Percentiles rank a stretch among this genome's conserved stretches.
Evolutionary conservation across 768 basidiomycete species (phyloP).

Genomic region (Boletus coccyginus): DNA sequence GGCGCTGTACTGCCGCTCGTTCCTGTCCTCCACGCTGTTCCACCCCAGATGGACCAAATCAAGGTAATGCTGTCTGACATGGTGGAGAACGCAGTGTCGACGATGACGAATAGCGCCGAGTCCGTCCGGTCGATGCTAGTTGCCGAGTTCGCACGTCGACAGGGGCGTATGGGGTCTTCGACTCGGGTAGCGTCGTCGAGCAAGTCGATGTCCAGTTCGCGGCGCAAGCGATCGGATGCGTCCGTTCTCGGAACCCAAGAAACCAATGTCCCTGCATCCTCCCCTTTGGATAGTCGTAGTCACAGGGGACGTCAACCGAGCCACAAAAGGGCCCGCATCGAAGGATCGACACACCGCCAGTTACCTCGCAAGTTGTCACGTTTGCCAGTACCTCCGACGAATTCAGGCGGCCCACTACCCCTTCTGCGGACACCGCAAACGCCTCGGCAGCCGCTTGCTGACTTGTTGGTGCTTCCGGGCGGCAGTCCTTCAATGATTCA

Average conservation of each 20-base stretch:
- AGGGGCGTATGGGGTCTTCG: background rate
- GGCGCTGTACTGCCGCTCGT: constrained; percentile 55
- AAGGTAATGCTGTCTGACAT: constrained; percentile 17
- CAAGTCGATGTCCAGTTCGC: background rate
- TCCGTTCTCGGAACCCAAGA: background rate
- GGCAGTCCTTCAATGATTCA: background rate
- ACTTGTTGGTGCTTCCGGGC: constrained; percentile 2
- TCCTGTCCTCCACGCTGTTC: constrained; percentile 58
- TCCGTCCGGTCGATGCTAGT: constrained; percentile 10
- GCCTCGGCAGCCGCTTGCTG: constrained; percentile 19
- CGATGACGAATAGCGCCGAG: constrained; percentile 15
- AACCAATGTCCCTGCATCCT: background rate
- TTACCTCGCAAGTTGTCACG: constrained; percentile 12
- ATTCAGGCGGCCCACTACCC: background rate
- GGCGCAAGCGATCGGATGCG: constrained; percentile 1
- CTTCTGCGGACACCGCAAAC: constrained; percentile 12
- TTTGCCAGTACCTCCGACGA: background rate
- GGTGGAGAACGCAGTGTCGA: constrained; percentile 18
- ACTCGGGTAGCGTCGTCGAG: constrained; percentile 5
- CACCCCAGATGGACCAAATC: constrained; percentile 46
- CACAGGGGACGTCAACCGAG: background rate
- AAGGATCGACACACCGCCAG: background rate
- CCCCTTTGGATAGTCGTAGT: constrained; percentile 10
- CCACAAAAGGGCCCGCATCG: constrained; percentile 16
- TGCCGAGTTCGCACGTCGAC: background rate